phyloP scores from a whole-genome alignment of 208 protist genomes.

The Histomonas meleagridis region DNA sequence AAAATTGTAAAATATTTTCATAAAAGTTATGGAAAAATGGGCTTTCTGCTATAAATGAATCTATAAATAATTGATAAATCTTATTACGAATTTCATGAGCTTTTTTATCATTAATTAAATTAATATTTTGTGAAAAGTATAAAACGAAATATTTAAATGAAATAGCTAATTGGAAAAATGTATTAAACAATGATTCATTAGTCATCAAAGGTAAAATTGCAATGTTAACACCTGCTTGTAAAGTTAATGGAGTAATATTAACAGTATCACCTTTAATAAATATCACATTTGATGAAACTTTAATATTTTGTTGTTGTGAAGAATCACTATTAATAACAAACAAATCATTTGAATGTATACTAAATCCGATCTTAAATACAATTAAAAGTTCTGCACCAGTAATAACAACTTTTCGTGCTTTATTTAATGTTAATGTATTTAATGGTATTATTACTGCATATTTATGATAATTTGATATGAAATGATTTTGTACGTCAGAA shows the following conservation, averaged over 20 bases:
- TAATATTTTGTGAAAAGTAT: not conserved
- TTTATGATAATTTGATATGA: not conserved
- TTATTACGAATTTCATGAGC: not conserved
- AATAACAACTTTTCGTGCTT: not conserved
- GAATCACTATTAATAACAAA: too few relatives aligned
- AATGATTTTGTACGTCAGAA: not conserved
- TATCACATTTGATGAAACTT: too few relatives aligned
- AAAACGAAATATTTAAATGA: slow-evolving; percentile 30
- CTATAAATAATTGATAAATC: not conserved
- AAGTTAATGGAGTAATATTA: too few relatives aligned
- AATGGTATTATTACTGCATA: not conserved
- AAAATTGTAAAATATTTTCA: not conserved
- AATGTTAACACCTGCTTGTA: slow-evolving; percentile 13
- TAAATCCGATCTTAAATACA: not conserved
- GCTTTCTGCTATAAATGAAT: slow-evolving; percentile 4
- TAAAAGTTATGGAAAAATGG: not conserved
- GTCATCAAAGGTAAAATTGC: not conserved
- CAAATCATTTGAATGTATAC: too few relatives aligned
- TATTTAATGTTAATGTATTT: not conserved
- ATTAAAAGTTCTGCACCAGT: not conserved
- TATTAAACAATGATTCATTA: slow-evolving; percentile 22
- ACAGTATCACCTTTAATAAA: too few relatives aligned
- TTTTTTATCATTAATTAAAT: not conserved
- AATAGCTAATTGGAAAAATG: not conserved
- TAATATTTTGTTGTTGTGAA: too few relatives aligned